Conservation (phyloP, 768 basidiomycete genomes). For the Boletellus ananiceps region DNA sequence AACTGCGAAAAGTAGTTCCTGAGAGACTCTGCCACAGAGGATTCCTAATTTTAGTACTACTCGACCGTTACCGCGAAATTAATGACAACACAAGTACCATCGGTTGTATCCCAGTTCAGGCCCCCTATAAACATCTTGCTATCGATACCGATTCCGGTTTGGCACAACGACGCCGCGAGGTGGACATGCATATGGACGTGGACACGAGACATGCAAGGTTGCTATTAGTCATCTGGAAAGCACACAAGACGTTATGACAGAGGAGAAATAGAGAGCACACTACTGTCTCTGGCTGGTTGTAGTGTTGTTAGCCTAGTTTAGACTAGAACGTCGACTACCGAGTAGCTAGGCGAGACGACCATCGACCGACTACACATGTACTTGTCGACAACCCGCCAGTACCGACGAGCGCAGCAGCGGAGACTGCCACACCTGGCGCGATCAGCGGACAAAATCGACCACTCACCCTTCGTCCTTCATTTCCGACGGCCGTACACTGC, state of each 20-base stretch:
- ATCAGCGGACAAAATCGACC: constrained; percentile 9
- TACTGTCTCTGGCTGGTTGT: constrained; percentile 57
- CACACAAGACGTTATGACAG: constrained; percentile 59
- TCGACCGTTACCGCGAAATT: constrained; percentile 27
- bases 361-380: constrained; percentile 40
- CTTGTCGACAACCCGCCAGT: constrained; percentile 26
- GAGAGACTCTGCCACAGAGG: constrained; percentile 54
- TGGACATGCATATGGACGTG: constrained; percentile 25
- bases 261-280: constrained; percentile 57
- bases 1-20: constrained; percentile 92
- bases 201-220: constrained; percentile 40
- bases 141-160: constrained; percentile 33
- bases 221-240: constrained; percentile 78
- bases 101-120: constrained; percentile 99
- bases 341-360: constrained; percentile 40
- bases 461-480: constrained; percentile 99
- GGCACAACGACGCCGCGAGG: constrained; percentile 23
- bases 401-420: too few species aligned
- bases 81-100: constrained; percentile 66
- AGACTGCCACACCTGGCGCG: constrained; percentile 4
- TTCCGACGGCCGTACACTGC: constrained; percentile 77
- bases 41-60: constrained; percentile 41
- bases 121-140: constrained; percentile 99
- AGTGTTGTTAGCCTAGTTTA: constrained; percentile 68
- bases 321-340: constrained; percentile 63